Evolutionary conservation across 2,329 filamentous ascomycete genomes (phyloP).

Genomic region (Alternaria viburni): DNA sequence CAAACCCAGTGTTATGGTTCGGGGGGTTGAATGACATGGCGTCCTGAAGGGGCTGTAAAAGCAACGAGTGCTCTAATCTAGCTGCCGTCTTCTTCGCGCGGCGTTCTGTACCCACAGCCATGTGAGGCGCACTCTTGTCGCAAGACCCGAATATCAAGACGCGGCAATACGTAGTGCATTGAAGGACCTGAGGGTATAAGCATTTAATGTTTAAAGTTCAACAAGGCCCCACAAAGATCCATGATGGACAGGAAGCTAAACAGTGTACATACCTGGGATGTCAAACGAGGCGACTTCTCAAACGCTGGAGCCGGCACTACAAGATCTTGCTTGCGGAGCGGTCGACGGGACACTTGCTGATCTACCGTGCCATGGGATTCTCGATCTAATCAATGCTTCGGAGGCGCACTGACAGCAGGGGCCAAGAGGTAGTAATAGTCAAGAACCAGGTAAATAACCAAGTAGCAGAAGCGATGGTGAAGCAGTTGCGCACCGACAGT

Average conservation of each 20-base stretch:
- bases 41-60: constrained; percentile 38
- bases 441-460: constrained; percentile 25
- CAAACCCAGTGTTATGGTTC: constrained; percentile 35
- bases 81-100: constrained; percentile 44
- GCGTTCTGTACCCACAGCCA: constrained; percentile 48
- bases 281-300: constrained; percentile 38
- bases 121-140: constrained; percentile 41
- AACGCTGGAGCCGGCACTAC: constrained; percentile 47
- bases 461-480: constrained; percentile 26
- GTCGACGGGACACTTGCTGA: constrained; percentile 41
- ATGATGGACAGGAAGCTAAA: constrained; percentile 25
- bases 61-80: constrained; percentile 41
- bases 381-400: constrained; percentile 37
- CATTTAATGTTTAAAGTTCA: constrained; percentile 35
- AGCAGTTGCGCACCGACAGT: constrained; percentile 34
- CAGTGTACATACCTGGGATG: constrained; percentile 37
- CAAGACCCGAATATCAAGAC: constrained; percentile 33
- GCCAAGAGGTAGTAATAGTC: constrained; percentile 30
- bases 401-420: constrained; percentile 35
- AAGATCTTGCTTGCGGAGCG: constrained; percentile 37
- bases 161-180: constrained; percentile 37
- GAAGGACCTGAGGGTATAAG: constrained; percentile 37
- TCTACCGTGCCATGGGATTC: constrained; percentile 43
- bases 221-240: constrained; percentile 23
- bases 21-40: constrained; percentile 46